Evolutionary conservation across 768 basidiomycete species (phyloP).

Genomic region (Russula vinacea): DNA sequence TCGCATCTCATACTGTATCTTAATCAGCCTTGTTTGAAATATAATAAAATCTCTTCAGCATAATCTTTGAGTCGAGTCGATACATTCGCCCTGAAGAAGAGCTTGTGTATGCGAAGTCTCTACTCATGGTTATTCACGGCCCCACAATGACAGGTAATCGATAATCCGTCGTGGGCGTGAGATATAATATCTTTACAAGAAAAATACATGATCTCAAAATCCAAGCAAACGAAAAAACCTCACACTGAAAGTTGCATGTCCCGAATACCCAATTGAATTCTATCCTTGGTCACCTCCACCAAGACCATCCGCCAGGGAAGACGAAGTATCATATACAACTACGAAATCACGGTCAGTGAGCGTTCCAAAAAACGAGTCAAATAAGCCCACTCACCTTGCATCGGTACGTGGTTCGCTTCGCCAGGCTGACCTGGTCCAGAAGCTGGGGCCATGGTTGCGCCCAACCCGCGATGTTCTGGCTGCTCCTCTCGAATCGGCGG

Average conservation of each 20-base stretch:
- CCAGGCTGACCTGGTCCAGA: constrained; percentile 24
- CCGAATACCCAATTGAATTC: background rate
- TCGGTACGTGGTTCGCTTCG: constrained; percentile 21
- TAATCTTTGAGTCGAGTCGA: background rate
- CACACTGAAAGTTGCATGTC: background rate
- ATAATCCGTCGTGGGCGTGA: background rate
- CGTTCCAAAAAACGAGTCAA: background rate
- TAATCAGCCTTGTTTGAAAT: background rate
- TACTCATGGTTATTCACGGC: background rate
- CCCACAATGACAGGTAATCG: no score
- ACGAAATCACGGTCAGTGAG: constrained; percentile 1
- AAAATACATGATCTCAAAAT: constrained; percentile 11
- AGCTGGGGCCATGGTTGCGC: constrained; percentile 15
- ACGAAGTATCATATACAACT: constrained; percentile 28
- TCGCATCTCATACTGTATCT: background rate
- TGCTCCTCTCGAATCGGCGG: constrained; percentile 33
- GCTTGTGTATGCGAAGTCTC: no score
- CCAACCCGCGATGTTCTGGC: constrained; percentile 14
- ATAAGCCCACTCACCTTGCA: constrained; percentile 21
- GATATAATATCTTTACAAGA: constrained; percentile 6
- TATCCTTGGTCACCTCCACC: constrained; percentile 26
- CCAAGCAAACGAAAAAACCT: background rate
- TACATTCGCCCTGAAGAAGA: background rate
- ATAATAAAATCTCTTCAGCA: background rate
- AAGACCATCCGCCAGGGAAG: constrained; percentile 28